Evolutionary conservation across 805 yeast genomes (phyloP).

Genomic region (Schwanniomyces yamadae): DNA sequence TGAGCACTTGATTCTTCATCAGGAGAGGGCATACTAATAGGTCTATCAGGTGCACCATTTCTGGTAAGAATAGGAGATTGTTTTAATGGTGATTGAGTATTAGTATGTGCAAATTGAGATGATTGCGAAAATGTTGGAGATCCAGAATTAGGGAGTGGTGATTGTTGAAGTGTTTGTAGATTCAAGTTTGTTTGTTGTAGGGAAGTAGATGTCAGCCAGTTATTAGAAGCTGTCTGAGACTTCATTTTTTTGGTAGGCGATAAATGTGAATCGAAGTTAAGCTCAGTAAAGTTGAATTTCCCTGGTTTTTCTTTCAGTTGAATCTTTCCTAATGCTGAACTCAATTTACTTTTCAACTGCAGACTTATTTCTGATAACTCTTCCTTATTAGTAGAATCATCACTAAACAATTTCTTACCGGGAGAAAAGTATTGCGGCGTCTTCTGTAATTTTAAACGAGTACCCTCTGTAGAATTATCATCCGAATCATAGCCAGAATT

Average conservation of each 20-base stretch:
- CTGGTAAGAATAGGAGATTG: slow-evolving; percentile 9
- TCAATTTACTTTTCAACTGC: slow-evolving; percentile 35
- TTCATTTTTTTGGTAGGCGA: slow-evolving; percentile 27
- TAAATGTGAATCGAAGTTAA: slow-evolving; percentile 20
- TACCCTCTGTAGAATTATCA: slow-evolving; percentile 16
- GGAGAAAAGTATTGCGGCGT: slow-evolving; percentile 43
- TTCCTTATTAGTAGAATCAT: slow-evolving; percentile 23
- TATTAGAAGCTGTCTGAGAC: slow-evolving; percentile 4
- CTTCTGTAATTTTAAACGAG: slow-evolving; percentile 28
- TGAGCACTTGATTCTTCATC: slow-evolving; percentile 47
- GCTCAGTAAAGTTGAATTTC: slow-evolving; percentile 31
- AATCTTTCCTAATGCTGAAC: slow-evolving; percentile 41
- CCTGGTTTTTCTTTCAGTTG: slow-evolving; percentile 22
- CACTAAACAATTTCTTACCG: slow-evolving; percentile 36
- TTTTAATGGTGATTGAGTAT: slow-evolving; percentile 7
- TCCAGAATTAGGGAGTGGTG: slow-evolving; percentile 20
- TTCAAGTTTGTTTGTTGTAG: slow-evolving; percentile 33
- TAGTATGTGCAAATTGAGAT: slow-evolving; percentile 3
- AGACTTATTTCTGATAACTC: slow-evolving; percentile 39
- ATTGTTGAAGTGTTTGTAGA: slow-evolving; percentile 36
- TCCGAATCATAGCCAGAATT: slow-evolving; percentile 31
- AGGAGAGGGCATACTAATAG: slow-evolving; percentile 23
- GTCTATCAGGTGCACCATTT: slow-evolving; percentile 8
- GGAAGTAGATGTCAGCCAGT: slow-evolving; percentile 22
- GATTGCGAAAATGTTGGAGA: slow-evolving; percentile 7